Evolutionary conservation across 768 basidiomycete genomes (phyloP).

Genomic region (Panus rudis): DNA sequence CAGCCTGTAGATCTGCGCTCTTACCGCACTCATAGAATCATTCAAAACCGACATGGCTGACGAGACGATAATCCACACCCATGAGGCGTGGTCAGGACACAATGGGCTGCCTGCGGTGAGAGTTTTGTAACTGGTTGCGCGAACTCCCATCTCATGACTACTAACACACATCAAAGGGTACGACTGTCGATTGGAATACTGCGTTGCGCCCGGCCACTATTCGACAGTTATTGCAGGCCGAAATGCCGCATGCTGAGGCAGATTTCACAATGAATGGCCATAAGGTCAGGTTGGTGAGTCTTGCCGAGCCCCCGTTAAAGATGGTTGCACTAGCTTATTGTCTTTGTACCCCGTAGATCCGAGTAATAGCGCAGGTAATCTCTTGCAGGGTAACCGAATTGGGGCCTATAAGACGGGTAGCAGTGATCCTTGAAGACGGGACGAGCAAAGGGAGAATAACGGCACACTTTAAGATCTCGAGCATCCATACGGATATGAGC

Average conservation of each 20-base stretch:
- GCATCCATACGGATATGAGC: background rate
- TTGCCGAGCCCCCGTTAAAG: slow-evolving; percentile 30
- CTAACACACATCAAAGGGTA: too few species aligned
- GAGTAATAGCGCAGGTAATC: too few species aligned
- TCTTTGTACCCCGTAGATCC: too few species aligned
- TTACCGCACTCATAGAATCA: too few species aligned
- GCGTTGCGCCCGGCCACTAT: slow-evolving; percentile 48
- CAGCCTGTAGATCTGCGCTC: too few species aligned
- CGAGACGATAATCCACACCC: too few species aligned
- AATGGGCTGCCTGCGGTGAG: too few species aligned
- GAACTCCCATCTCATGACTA: too few species aligned
- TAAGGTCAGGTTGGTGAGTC: slow-evolving; percentile 31
- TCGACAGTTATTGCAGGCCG: slow-evolving; percentile 42
- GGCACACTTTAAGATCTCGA: slow-evolving; percentile 10
- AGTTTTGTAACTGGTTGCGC: too few species aligned
- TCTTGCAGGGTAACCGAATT: too few species aligned
- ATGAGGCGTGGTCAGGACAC: too few species aligned
- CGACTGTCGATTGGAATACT: background rate
- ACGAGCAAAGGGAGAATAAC: slow-evolving; percentile 20
- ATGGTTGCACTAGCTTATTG: slow-evolving; percentile 6
- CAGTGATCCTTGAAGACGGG: slow-evolving; percentile 32
- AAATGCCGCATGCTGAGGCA: slow-evolving; percentile 31
- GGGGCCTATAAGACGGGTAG: background rate
- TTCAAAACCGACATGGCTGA: too few species aligned
- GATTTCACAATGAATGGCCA: slow-evolving; percentile 41